Percentiles rank a stretch among this genome's conserved stretches.
phyloP scores from a whole-genome alignment of 2,329 filamentous ascomycete species.

The Hypocreales sp. region DNA sequence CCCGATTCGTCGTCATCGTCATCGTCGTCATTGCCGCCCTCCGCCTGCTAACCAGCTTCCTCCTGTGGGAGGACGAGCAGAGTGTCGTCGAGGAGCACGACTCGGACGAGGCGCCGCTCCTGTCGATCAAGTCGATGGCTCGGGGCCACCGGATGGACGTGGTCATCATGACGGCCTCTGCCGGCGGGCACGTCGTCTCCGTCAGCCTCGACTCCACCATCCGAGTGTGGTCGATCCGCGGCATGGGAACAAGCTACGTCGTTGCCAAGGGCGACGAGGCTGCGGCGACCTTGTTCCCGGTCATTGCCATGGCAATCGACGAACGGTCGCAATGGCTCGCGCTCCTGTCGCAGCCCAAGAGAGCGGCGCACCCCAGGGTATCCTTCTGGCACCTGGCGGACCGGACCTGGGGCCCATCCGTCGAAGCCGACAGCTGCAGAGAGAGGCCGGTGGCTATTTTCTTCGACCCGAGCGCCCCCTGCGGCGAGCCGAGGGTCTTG shows the following conservation, averaged over 20 bases:
- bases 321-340: slow-evolving; percentile 50
- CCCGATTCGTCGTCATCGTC: slow-evolving; percentile 45
- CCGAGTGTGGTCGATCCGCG: slow-evolving; percentile 47
- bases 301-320: slow-evolving; percentile 50
- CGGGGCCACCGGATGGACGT: slow-evolving; percentile 56
- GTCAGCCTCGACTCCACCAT: slow-evolving; percentile 56
- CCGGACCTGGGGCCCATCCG: slow-evolving; percentile 37
- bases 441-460: slow-evolving; percentile 48
- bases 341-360: slow-evolving; percentile 39
- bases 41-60: slow-evolving; percentile 56
- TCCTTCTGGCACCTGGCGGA: slow-evolving; percentile 47
- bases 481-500: slow-evolving; percentile 31
- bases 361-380: slow-evolving; percentile 15
- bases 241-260: slow-evolving; percentile 24
- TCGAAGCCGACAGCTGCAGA: slow-evolving; percentile 32
- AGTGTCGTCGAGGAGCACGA: slow-evolving; percentile 29
- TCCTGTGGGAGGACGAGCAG: slow-evolving; percentile 50
- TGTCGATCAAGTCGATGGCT: slow-evolving; percentile 45
- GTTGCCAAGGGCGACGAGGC: slow-evolving; percentile 23
- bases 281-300: slow-evolving; percentile 34
- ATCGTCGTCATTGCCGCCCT: slow-evolving; percentile 48
- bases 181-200: slow-evolving; percentile 50
- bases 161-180: slow-evolving; percentile 44
- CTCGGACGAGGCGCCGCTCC: slow-evolving; percentile 26
- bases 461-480: slow-evolving; percentile 32